A percentile compares a stretch with the other conserved stretches of the same genome.
phyloP scores from a whole-genome alignment of 2,329 filamentous ascomycete species.

The Amylocarpus encephaloides region DNA sequence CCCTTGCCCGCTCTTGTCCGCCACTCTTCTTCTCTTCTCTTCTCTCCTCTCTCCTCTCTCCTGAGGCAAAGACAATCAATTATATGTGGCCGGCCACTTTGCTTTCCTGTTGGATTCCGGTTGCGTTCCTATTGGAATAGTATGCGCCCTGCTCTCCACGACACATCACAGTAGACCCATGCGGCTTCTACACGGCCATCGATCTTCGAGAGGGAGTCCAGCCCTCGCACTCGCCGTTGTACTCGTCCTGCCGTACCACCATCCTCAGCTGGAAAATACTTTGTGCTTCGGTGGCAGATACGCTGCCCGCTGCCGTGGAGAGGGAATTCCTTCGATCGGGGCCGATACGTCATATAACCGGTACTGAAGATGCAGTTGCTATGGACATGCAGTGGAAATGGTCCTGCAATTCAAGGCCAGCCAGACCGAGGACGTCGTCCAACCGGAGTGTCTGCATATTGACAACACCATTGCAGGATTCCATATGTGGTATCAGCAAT shows the following conservation, averaged over 20 bases:
- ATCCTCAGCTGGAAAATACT: background rate
- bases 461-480: background rate
- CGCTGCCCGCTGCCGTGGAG: conserved; percentile 6
- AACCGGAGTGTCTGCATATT: background rate
- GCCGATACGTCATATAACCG: conserved; percentile 1
- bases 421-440: background rate
- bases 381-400: background rate
- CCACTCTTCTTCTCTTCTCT: background rate
- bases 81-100: background rate
- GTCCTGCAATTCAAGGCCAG: too few species aligned
- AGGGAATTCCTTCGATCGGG: background rate
- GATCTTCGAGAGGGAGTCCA: background rate
- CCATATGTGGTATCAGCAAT: background rate
- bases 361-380: conserved; percentile 1
- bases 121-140: background rate
- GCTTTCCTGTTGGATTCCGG: background rate
- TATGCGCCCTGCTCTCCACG: background rate
- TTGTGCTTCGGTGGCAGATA: background rate
- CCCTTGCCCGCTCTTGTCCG: too few species aligned
- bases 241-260: background rate
- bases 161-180: background rate
- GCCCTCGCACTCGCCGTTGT: too few species aligned
- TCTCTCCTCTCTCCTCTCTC: background rate
- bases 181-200: too few species aligned
- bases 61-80: background rate